Evolutionary conservation across 352 stramenopile species (phyloP).

Genomic region (Phytophthora idaei): DNA sequence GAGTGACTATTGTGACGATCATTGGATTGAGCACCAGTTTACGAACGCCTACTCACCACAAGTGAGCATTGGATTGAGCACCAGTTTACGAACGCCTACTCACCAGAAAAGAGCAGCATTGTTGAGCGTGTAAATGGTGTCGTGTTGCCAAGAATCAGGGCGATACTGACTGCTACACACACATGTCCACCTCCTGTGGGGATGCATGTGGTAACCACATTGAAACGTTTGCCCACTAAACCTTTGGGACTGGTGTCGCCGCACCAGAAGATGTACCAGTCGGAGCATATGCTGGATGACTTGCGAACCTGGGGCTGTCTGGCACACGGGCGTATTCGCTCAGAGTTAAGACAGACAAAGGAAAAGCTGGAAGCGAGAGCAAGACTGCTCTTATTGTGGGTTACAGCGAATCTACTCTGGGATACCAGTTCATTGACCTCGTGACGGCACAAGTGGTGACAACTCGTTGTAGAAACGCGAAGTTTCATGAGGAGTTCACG

Average conservation of each 20-base stretch:
- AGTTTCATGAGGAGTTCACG: no score
- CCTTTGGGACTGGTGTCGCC: neutral
- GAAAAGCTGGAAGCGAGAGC: conserved; percentile 7
- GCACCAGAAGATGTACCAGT: neutral
- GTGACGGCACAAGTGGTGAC: neutral
- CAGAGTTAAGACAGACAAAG: conserved; percentile 6
- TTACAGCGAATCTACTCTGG: no score
- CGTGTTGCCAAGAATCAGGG: no score
- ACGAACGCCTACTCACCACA: neutral
- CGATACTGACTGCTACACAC: no score
- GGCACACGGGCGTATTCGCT: neutral
- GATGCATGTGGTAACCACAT: neutral
- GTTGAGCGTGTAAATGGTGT: neutral
- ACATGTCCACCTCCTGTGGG: no score
- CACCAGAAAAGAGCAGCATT: neutral
- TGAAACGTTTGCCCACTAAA: neutral
- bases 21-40: neutral
- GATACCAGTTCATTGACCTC: no score
- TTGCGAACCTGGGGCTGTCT: neutral
- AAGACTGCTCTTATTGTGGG: no score
- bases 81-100: neutral
- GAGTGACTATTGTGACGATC: neutral
- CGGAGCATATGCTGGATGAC: neutral
- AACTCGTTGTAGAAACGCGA: no score
- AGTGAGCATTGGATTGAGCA: neutral